Conservation (phyloP, 495 filamentous ascomycete genomes). For the Aspergillus taichungensis region DNA sequence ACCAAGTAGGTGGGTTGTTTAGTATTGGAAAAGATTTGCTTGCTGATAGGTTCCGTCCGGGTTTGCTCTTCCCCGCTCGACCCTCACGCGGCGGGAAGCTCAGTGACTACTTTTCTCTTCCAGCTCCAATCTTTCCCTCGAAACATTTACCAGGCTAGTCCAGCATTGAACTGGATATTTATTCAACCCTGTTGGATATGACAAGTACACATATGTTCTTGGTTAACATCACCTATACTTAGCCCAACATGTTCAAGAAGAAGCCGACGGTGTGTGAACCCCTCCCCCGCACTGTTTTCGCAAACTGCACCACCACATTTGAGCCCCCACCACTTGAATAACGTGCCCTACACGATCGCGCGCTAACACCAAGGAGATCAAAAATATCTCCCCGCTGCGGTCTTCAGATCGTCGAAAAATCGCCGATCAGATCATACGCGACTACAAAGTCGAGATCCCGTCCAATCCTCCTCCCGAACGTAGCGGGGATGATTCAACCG, state of each 20-base stretch:
- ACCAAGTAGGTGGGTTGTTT: no score
- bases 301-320: conserved; percentile 1
- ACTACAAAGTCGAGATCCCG: conserved; percentile 47
- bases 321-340: background rate
- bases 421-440: conserved; percentile 60
- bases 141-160: no score
- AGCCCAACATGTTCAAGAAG: conserved; percentile 63
- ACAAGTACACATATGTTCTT: no score
- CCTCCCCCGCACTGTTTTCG: conserved; percentile 24
- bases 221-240: background rate
- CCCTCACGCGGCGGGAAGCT: no score
- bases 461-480: conserved; percentile 22
- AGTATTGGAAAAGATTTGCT: no score
- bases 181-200: no score
- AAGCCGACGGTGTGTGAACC: conserved; percentile 54
- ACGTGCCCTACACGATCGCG: background rate
- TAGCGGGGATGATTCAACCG: conserved; percentile 26
- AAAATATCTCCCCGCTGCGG: conserved; percentile 57
- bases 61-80: no score
- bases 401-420: conserved; percentile 65
- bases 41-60: no score
- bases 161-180: no score
- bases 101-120: no score
- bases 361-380: conserved; percentile 42
- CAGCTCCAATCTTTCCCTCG: no score